Evolutionary conservation across 2,329 filamentous ascomycete genomes (phyloP).

Genomic region (Fusarium kyushuense): DNA sequence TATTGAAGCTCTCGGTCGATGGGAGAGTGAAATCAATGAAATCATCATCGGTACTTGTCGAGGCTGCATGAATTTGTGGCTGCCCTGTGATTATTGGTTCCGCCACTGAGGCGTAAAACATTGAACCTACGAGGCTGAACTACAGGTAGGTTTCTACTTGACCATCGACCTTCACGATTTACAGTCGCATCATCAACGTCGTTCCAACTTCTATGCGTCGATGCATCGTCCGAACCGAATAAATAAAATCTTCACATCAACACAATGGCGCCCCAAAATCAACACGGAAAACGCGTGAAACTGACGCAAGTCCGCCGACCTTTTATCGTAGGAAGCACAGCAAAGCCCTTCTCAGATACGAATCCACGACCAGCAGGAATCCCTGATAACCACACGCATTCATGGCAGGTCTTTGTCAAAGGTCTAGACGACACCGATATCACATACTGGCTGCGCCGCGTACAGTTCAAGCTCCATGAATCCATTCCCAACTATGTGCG

Average conservation of each 20-base stretch:
- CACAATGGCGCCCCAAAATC: slow-evolving; percentile 70
- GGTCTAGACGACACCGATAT: slow-evolving; percentile 91
- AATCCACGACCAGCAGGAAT: slow-evolving; percentile 82
- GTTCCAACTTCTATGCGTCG: not conserved
- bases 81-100: slow-evolving; percentile 29
- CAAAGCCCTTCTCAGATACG: slow-evolving; percentile 81
- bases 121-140: slow-evolving; percentile 25
- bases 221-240: not conserved
- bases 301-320: slow-evolving; percentile 73
- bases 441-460: slow-evolving; percentile 94
- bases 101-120: slow-evolving; percentile 22
- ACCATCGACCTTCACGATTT: slow-evolving; percentile 8
- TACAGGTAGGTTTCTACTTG: not conserved
- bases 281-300: slow-evolving; percentile 72
- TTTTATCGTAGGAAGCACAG: slow-evolving; percentile 83
- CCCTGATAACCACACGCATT: slow-evolving; percentile 93
- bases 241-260: not conserved
- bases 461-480: slow-evolving; percentile 98
- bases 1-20: slow-evolving; percentile 28
- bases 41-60: slow-evolving; percentile 41
- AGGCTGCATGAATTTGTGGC: slow-evolving; percentile 41
- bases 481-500: slow-evolving; percentile 93
- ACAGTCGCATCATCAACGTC: not conserved
- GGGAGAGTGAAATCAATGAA: slow-evolving; percentile 43
- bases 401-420: slow-evolving; percentile 94